These are phyloP conservation scores for Phytophthora agathidicida DNA, from an alignment of 352 stramenopile species.

Conservation along the genomic window DNA sequence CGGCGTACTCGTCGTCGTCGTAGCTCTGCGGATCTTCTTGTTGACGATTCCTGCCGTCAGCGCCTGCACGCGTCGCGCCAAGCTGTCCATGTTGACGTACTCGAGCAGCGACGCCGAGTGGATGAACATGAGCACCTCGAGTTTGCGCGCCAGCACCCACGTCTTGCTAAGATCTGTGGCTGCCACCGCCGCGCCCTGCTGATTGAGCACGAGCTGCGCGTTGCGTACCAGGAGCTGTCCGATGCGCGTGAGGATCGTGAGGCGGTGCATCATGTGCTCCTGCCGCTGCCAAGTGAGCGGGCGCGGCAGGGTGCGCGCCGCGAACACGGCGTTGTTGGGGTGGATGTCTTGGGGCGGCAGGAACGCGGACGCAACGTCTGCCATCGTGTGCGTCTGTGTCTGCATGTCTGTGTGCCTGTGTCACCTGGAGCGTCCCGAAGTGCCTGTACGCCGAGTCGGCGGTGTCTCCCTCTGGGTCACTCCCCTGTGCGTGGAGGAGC, in stretches of 20 bases:
- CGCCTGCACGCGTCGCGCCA: slow-evolving; percentile 79
- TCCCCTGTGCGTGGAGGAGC: too few relatives aligned
- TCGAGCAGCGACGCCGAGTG: slow-evolving; percentile 83
- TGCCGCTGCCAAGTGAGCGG: slow-evolving; percentile 85
- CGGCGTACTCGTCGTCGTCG: slow-evolving; percentile 14
- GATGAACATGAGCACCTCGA: slow-evolving; percentile 86
- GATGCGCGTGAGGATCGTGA: slow-evolving; percentile 71
- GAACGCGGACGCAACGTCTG: slow-evolving; percentile 32
- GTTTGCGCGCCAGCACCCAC: slow-evolving; percentile 78
- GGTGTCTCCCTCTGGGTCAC: too few relatives aligned
- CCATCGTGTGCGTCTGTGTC: slow-evolving; percentile 12
- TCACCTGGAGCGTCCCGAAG: slow-evolving; percentile 3
- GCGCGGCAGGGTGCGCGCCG: slow-evolving; percentile 63
- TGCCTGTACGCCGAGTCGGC: slow-evolving; percentile 15
- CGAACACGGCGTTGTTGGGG: slow-evolving; percentile 82
- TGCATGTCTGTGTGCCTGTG: not conserved
- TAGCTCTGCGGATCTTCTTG: slow-evolving; percentile 80
- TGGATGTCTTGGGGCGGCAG: slow-evolving; percentile 64
- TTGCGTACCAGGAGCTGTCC: slow-evolving; percentile 67
- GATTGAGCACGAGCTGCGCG: slow-evolving; percentile 48
- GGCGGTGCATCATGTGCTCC: slow-evolving; percentile 72
- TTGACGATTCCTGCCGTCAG: slow-evolving; percentile 84
- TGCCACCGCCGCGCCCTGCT: slow-evolving; percentile 4
- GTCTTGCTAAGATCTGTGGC: slow-evolving; percentile 47
- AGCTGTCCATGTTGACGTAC: slow-evolving; percentile 81